These are phyloP conservation scores for Bacidia rubella DNA, from an alignment of 495 filamentous ascomycete species.

Conservation along the genomic window DNA sequence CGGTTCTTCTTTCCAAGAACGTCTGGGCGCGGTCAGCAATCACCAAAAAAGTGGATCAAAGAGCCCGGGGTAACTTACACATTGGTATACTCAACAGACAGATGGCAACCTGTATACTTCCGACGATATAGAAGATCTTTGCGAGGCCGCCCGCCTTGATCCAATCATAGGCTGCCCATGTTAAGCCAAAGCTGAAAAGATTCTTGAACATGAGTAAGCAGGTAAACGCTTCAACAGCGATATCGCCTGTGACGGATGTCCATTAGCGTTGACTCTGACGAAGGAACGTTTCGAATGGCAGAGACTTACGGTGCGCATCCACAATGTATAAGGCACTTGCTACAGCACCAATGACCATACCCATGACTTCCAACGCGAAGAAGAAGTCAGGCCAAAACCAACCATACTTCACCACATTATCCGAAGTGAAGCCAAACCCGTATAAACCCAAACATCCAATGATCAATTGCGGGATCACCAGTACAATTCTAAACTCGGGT, in stretches of 20 bases:
- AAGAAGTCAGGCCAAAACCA: constrained; percentile 67
- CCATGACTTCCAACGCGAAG: constrained; percentile 62
- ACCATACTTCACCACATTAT: constrained; percentile 43
- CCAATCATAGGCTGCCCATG: constrained; percentile 74
- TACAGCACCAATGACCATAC: constrained; percentile 85
- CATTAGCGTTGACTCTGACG: neutral
- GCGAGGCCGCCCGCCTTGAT: constrained; percentile 43
- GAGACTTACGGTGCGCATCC: constrained; percentile 68
- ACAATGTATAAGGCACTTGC: constrained; percentile 82
- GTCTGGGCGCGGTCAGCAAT: constrained; percentile 35
- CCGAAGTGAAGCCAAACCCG: constrained; percentile 62
- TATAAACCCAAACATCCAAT: constrained; percentile 70
- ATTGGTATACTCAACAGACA: constrained; percentile 64
- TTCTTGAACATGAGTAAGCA: constrained; percentile 89
- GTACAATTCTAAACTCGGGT: constrained; percentile 74
- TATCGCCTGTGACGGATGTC: constrained; percentile 41
- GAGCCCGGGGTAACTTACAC: constrained; percentile 40
- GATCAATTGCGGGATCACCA: constrained; percentile 69
- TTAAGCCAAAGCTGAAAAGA: constrained; percentile 76
- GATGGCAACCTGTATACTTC: constrained; percentile 60
- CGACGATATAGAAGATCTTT: constrained; percentile 55
- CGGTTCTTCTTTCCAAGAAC: constrained; percentile 69
- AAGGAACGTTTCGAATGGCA: neutral
- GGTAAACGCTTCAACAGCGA: constrained; percentile 84
- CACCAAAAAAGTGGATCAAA: neutral